Base-by-base conservation (phyloP, 176 grass and related monocot genomes). In the Cocos nucifera region DNA sequence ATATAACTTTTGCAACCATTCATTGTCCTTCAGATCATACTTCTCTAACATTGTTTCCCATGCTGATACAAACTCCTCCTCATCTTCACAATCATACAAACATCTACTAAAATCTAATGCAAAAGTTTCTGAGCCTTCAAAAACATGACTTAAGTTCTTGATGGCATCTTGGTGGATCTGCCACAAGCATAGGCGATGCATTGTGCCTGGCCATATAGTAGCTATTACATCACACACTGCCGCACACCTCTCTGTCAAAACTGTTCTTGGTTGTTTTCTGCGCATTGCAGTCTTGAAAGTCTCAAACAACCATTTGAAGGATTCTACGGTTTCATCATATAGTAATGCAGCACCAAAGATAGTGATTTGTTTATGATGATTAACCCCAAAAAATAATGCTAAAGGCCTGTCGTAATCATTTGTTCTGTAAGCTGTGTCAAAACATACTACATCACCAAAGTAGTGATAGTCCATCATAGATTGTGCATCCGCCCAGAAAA, bases 381-480 rank as follows among this genome's bases (percentile, higher is more conserved):
- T 95, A 72, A 95, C 69, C 59, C 90, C 82, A 73, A 85, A 39
- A 74, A 95, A 95, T 58, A 95, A 74, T 26, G 78, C 58, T 22
- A 95, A 67, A 50, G 82, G 90, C 51, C 90, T 76, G 49, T 67
- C 60, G 19, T 83, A 86, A 61, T 89, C 65, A 72, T 79, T 72
- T 69, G 78, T 65, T 32, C 72, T 80, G 66, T 86, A 83, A 35
- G 76, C 79, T 72, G 90, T 78, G 59, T 95, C 90, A 54, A 95
- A 64, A 83, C 86, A 95, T 9, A 95, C 63, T 69, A 95, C 79
- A 78, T 95, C 90, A 9, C 86, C 86, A 9, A 95, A 86, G 72
- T 81, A 77, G 63, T 78, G 76, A 54, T 81, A 89, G 24, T 95
- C 90, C 67, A 83, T 79, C 16, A 89, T 75, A 51, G 85, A 86